Evolutionary conservation across 1,284 basidiomycete species (phyloP), one percentile per base, ranked within the genome.

Genomic region (Mycosarcoma maydis): DNA sequence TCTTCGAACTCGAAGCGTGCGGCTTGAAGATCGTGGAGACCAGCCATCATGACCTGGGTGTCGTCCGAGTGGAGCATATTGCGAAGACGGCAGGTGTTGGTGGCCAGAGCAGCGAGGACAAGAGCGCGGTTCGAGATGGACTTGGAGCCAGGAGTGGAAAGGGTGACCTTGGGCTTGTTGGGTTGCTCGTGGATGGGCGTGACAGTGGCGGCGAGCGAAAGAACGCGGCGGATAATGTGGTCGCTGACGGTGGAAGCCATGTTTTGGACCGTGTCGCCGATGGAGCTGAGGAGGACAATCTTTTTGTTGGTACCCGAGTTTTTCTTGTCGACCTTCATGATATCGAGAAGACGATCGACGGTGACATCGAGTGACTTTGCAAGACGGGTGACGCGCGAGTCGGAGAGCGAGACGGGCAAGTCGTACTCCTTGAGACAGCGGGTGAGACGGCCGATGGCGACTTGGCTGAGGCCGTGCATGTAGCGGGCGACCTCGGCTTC

Each of bases 11-110:
- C 85, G 81, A 92, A 92, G 36, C 85, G 87, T 22, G 95, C 95
- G 42, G 94, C 95, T 88, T 92, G 72, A 9, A 69, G 54, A 33
- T 72, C 44, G 64, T 92, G 89, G 64, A 98, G 88, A 55, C 94
- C 92, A 42, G 88, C 85, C 93, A 98, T 98, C 96, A 99, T 98
- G 56, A 99, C 95, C 74, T 94, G 92, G 0, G 95, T 99, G 82
- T 99, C 95, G 78, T 98, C 95, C 9, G 94, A 98, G 82, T 98
- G 94, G 37, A 98, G 85, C 16, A 98, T 85, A 80, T 98, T 98
- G 82, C 86, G 90, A 45, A 99, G 85, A 55, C 90, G 87, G 83
- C 94, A 96, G 0, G 90, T 93, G 13, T 95, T 95, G 40, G 87
- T 87, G 0, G 89, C 92, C 14, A 99, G 87, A 0, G 96, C 94